Evolutionary conservation across 306 rosid species (phyloP).

Genomic region (Begonia fuchsioides): DNA sequence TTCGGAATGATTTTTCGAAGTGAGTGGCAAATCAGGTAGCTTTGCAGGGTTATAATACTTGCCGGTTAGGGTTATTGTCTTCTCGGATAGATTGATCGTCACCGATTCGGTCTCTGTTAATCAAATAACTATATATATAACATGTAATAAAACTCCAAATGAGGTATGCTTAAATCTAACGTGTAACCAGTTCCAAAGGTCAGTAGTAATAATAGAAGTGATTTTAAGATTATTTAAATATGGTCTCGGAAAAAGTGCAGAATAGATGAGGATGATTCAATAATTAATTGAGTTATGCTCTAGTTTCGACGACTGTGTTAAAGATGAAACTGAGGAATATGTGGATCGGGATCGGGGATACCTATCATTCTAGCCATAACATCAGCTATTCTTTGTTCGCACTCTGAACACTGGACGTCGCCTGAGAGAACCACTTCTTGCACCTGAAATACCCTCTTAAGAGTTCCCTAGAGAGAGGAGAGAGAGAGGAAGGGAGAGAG

Average conservation of each 20-base stretch:
- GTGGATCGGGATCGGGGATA: conserved; percentile 9
- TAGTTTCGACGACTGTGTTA: too few species aligned
- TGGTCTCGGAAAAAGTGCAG: background rate
- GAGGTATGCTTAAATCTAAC: too few species aligned
- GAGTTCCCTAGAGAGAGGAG: background rate
- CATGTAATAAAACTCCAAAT: too few species aligned
- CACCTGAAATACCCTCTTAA: conserved; percentile 23
- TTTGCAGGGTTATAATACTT: conserved; percentile 23
- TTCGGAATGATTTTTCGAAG: conserved; percentile 16
- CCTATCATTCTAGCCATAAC: conserved; percentile 52
- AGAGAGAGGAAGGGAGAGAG: background rate
- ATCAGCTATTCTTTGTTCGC: conserved; percentile 55
- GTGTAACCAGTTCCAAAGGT: too few species aligned
- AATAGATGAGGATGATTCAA: background rate
- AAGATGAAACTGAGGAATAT: background rate
- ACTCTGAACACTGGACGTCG: conserved; percentile 41
- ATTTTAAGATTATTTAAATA: background rate
- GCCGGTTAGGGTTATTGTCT: conserved; percentile 50
- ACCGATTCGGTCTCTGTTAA: conserved; percentile 45
- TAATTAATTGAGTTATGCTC: background rate
- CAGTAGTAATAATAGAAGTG: too few species aligned
- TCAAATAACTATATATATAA: too few species aligned
- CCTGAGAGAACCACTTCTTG: conserved; percentile 68
- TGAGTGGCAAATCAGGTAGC: conserved; percentile 18
- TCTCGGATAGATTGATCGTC: conserved; percentile 41